phyloP scores from a whole-genome alignment of 1,139 yeast species.

The Lodderomyces margitis region DNA sequence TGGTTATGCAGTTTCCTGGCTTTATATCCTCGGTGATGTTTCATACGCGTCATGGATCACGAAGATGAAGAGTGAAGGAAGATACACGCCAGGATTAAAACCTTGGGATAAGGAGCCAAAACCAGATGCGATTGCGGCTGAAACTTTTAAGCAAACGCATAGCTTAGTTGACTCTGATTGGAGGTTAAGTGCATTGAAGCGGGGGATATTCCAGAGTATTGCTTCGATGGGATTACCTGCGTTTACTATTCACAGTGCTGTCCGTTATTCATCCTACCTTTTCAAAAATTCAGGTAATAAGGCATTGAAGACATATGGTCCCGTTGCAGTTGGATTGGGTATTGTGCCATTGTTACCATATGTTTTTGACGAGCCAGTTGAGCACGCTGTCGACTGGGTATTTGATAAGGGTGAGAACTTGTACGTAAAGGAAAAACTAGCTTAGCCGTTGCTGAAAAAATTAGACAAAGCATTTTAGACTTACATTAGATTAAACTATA shows the following conservation, averaged over 20 bases:
- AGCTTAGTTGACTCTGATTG: slow-evolving; percentile 53
- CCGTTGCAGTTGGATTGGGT: slow-evolving; percentile 73
- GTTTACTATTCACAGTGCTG: slow-evolving; percentile 78
- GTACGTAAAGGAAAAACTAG: slow-evolving; percentile 18
- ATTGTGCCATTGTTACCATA: slow-evolving; percentile 79
- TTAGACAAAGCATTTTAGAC: slow-evolving; percentile 1
- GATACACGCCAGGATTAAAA: slow-evolving; percentile 56
- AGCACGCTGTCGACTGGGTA: slow-evolving; percentile 59
- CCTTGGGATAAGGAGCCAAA: slow-evolving; percentile 63
- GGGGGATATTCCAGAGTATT: slow-evolving; percentile 75
- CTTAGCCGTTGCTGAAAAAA: not conserved
- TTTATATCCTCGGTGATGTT: slow-evolving; percentile 76
- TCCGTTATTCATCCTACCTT: slow-evolving; percentile 61
- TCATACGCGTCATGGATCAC: slow-evolving; percentile 75
- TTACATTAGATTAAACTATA: slow-evolving; percentile 2
- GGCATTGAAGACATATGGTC: slow-evolving; percentile 61
- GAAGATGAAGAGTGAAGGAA: slow-evolving; percentile 64
- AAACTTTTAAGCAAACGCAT: slow-evolving; percentile 25
- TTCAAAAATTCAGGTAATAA: slow-evolving; percentile 45
- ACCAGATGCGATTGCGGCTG: slow-evolving; percentile 40
- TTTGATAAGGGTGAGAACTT: slow-evolving; percentile 58
- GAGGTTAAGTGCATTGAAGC: slow-evolving; percentile 61
- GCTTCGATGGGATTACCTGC: slow-evolving; percentile 91
- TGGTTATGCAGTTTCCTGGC: slow-evolving; percentile 79
- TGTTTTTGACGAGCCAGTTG: slow-evolving; percentile 81